A percentile compares a stretch with the other conserved stretches of the same genome.
Evolutionary conservation across 176 grass and related monocot genomes (phyloP).

Genomic region (Aegilops bicornis): DNA sequence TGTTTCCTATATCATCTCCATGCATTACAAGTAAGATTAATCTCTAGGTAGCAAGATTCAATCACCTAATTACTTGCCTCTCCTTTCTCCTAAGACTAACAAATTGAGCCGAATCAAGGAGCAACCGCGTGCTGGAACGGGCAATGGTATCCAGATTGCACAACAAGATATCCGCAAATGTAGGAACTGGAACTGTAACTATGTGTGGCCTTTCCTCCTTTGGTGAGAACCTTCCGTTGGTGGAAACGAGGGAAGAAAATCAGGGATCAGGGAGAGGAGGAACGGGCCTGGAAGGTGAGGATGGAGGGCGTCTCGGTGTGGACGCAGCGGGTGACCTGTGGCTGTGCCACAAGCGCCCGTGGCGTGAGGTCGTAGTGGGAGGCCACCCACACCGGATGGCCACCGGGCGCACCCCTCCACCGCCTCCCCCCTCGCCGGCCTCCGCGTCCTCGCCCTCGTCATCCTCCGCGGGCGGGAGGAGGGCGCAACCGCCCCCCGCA

Average conservation of each 20-base stretch:
- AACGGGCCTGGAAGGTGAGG: slow-evolving; percentile 66
- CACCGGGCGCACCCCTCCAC: no score
- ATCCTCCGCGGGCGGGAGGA: no score
- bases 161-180: not conserved
- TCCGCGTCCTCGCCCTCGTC: no score
- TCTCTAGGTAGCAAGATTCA: not conserved
- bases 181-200: not conserved
- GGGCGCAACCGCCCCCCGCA: no score
- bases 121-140: not conserved
- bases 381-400: slow-evolving; percentile 53
- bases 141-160: not conserved
- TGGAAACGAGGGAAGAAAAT: no score
- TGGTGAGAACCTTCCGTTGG: no score
- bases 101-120: not conserved
- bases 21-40: not conserved
- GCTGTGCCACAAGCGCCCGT: slow-evolving; percentile 52
- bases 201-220: no score
- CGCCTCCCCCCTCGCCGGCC: no score
- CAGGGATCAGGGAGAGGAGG: not conserved
- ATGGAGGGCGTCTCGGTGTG: slow-evolving; percentile 62
- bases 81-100: not conserved
- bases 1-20: no score
- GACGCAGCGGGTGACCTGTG: slow-evolving; percentile 66
- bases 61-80: not conserved
- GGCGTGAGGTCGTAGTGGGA: slow-evolving; percentile 80